Evolutionary conservation across 805 yeast genomes (phyloP).

Genomic region (Suhomyces kilbournensis): DNA sequence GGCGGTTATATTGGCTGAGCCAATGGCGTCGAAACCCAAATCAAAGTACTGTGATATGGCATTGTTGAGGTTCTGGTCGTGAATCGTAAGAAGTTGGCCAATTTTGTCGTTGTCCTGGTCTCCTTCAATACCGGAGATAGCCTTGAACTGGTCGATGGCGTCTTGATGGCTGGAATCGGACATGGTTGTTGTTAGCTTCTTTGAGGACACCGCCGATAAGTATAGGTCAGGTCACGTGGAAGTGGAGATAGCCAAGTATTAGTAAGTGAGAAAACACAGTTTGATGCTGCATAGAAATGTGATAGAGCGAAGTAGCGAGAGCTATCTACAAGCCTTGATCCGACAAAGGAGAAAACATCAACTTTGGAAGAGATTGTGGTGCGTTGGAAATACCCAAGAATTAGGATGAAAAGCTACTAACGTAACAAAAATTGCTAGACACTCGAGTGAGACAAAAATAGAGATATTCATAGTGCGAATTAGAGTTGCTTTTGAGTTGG

Average conservation of each 20-base stretch:
- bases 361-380: neutral
- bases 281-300: neutral
- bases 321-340: neutral
- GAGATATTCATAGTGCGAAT: neutral
- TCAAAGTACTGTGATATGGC: conserved; percentile 65
- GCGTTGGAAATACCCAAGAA: neutral
- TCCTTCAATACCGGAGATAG: conserved; percentile 48
- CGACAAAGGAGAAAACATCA: neutral
- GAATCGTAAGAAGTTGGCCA: conserved; percentile 43
- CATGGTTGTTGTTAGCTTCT: neutral
- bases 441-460: neutral
- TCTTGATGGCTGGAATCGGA: conserved; percentile 2
- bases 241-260: neutral
- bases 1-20: neutral
- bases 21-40: conserved; percentile 30
- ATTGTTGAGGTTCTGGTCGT: conserved; percentile 60
- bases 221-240: neutral
- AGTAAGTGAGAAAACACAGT: neutral
- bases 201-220: neutral
- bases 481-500: neutral
- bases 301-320: neutral
- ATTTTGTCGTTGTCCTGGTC: conserved; percentile 46
- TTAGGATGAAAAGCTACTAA: neutral
- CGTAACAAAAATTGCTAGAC: neutral
- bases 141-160: conserved; percentile 45